A percentile compares a stretch with the other conserved stretches of the same genome.
phyloP scores from a whole-genome alignment of 176 grass and related monocot species.

The Chloris gayana region DNA sequence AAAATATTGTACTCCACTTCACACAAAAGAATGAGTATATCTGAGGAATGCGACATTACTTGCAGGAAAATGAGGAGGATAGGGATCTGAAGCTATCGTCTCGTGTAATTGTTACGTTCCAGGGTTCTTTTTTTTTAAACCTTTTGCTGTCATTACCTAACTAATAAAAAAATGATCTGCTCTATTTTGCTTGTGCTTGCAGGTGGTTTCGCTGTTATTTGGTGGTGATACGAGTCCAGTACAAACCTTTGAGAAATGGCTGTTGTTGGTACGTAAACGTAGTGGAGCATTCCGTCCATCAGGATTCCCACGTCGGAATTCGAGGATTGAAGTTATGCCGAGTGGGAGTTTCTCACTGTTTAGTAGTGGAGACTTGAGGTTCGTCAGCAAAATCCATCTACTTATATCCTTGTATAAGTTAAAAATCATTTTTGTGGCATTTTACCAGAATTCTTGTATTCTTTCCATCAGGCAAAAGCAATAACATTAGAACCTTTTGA shows the following conservation, averaged over 20 bases:
- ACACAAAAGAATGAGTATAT: not conserved
- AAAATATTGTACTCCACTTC: not conserved
- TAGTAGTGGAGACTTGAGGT: constrained; percentile 58
- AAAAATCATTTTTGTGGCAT: not conserved
- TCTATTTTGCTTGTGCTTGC: constrained; percentile 33
- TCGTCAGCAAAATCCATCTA: constrained; percentile 16
- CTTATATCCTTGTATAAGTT: constrained; percentile 12
- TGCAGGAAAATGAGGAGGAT: constrained; percentile 60
- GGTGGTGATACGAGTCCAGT: constrained; percentile 63
- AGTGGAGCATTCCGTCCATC: constrained; percentile 73
- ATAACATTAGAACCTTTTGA: constrained; percentile 3
- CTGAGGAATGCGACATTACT: constrained; percentile 28
- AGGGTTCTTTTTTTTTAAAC: not conserved
- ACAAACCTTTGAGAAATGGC: constrained; percentile 84
- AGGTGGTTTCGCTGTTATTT: constrained; percentile 87
- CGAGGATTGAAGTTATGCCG: constrained; percentile 73
- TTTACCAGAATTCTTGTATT: not conserved
- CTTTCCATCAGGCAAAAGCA: not conserved
- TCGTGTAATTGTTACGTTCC: constrained; percentile 51
- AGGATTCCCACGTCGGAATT: constrained; percentile 64
- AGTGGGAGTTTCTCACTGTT: constrained; percentile 64
- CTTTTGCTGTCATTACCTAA: constrained; percentile 7
- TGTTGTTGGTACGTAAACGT: constrained; percentile 76
- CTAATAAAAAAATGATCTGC: not conserved
- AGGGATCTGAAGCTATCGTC: constrained; percentile 61